These are phyloP conservation scores for Quercus agrifolia DNA, from an alignment of 306 rosid species.

Conservation along the genomic window DNA sequence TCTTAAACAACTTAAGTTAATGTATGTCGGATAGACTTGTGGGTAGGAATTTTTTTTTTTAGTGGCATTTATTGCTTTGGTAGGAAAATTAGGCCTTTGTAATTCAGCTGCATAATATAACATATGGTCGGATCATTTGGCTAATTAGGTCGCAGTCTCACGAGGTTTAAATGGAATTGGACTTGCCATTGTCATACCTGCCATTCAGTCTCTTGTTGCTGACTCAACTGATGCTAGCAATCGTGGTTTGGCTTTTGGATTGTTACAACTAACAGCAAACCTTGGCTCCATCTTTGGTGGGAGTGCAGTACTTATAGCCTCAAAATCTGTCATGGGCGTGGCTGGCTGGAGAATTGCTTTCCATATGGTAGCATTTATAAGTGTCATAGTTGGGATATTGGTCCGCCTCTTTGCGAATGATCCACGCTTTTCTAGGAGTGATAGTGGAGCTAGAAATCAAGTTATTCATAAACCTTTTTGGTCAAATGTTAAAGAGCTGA, in stretches of 20 bases:
- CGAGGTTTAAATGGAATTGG: slow-evolving; percentile 91
- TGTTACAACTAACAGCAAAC: slow-evolving; percentile 60
- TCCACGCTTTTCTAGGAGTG: slow-evolving; percentile 42
- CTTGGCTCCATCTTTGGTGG: slow-evolving; percentile 72
- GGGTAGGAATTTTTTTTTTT: no score
- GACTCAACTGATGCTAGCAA: slow-evolving; percentile 70
- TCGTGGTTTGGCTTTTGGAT: slow-evolving; percentile 79
- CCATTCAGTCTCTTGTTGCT: slow-evolving; percentile 75
- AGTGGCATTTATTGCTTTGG: neutral
- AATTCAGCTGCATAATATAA: neutral
- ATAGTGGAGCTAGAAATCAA: slow-evolving; percentile 15
- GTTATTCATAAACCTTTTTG: slow-evolving; percentile 27
- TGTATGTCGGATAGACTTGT: neutral
- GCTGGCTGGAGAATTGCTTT: slow-evolving; percentile 90
- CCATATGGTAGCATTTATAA: slow-evolving; percentile 62
- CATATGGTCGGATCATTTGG: neutral
- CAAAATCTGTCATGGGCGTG: slow-evolving; percentile 60
- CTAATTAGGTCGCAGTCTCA: slow-evolving; percentile 67
- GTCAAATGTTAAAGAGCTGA: slow-evolving; percentile 43
- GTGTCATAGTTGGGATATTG: slow-evolving; percentile 60
- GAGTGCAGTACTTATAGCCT: slow-evolving; percentile 54
- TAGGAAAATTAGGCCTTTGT: neutral
- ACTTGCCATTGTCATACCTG: slow-evolving; percentile 75
- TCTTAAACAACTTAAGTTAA: no score
- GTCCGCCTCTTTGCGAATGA: slow-evolving; percentile 61